phyloP scores from a whole-genome alignment of 2,329 filamentous ascomycete species.

The Fusarium xyrophilum region DNA sequence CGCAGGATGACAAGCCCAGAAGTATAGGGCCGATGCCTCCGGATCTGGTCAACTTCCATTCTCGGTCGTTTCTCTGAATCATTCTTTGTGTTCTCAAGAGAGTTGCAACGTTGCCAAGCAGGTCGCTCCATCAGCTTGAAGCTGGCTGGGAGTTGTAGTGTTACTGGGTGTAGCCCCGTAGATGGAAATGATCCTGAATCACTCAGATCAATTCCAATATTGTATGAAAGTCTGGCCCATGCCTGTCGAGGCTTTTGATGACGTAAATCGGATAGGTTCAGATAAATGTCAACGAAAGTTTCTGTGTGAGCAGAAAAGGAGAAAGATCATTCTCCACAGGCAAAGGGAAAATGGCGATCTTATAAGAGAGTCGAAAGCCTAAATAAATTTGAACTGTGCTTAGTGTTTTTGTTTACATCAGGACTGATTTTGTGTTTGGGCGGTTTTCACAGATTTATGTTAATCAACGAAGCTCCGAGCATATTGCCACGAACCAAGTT shows the following conservation, averaged over 20 bases:
- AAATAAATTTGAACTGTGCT: too few relatives aligned
- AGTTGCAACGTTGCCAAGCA: not conserved
- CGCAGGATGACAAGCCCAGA: not conserved
- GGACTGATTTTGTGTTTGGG: not conserved
- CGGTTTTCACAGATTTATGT: rapidly evolving
- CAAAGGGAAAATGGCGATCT: not conserved
- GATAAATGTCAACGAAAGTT: not conserved
- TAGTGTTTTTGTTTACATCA: too few relatives aligned
- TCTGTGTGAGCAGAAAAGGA: not conserved
- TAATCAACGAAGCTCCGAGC: not conserved
- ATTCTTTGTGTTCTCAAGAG: not conserved
- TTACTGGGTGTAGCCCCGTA: rapidly evolving
- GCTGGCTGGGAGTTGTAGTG: rapidly evolving
- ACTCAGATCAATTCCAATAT: not conserved
- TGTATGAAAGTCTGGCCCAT: too few relatives aligned
- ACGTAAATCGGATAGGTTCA: too few relatives aligned
- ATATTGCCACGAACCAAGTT: not conserved
- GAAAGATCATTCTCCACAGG: not conserved
- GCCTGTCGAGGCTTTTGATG: rapidly evolving
- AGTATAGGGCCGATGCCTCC: rapidly evolving
- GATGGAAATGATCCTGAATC: rapidly evolving
- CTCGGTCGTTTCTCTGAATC: not conserved
- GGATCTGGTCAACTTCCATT: not conserved
- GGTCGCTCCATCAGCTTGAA: not conserved
- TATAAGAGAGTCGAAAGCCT: not conserved